These are phyloP conservation scores for Phylloporus arenicola DNA, from an alignment of 768 basidiomycete genomes.

Conservation along the genomic window DNA sequence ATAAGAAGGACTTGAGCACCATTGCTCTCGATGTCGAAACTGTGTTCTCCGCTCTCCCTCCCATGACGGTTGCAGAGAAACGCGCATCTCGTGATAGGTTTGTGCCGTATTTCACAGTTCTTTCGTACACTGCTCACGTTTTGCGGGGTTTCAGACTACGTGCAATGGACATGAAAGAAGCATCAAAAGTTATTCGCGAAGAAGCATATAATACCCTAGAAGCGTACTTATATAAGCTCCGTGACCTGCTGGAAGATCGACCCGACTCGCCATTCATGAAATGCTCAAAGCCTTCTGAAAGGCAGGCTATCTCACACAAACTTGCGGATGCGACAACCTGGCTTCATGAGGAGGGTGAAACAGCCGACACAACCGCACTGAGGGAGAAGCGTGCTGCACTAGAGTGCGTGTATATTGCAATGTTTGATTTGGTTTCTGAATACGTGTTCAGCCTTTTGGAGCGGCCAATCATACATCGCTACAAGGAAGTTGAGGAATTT, in stretches of 20 bases:
- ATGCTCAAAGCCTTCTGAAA: slow-evolving; percentile 72
- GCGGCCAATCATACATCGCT: slow-evolving; percentile 76
- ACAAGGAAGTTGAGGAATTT: slow-evolving; percentile 84
- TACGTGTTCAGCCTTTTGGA: slow-evolving; percentile 57
- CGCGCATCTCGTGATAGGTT: slow-evolving; percentile 67
- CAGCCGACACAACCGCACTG: slow-evolving; percentile 71
- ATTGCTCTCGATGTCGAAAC: slow-evolving; percentile 62
- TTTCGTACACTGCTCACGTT: slow-evolving; percentile 2
- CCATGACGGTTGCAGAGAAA: slow-evolving; percentile 77
- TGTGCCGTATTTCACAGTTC: slow-evolving; percentile 15
- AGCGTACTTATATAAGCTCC: slow-evolving; percentile 86
- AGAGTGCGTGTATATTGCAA: slow-evolving; percentile 54
- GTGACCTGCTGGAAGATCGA: slow-evolving; percentile 71
- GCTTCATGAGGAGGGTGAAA: slow-evolving; percentile 81
- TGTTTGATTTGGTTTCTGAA: slow-evolving; percentile 1
- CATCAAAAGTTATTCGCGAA: slow-evolving; percentile 69
- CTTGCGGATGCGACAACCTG: slow-evolving; percentile 74
- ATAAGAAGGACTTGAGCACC: slow-evolving; percentile 46
- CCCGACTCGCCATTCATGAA: slow-evolving; percentile 73
- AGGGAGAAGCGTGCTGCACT: slow-evolving; percentile 70
- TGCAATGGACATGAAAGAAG: slow-evolving; percentile 72
- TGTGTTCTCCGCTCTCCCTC: slow-evolving; percentile 58
- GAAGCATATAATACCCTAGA: slow-evolving; percentile 91
- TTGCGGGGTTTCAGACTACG: slow-evolving; percentile 51
- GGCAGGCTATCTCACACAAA: slow-evolving; percentile 56